These are phyloP conservation scores for Tylopilus balloui DNA, from an alignment of 768 basidiomycete genomes.

Conservation along the genomic window DNA sequence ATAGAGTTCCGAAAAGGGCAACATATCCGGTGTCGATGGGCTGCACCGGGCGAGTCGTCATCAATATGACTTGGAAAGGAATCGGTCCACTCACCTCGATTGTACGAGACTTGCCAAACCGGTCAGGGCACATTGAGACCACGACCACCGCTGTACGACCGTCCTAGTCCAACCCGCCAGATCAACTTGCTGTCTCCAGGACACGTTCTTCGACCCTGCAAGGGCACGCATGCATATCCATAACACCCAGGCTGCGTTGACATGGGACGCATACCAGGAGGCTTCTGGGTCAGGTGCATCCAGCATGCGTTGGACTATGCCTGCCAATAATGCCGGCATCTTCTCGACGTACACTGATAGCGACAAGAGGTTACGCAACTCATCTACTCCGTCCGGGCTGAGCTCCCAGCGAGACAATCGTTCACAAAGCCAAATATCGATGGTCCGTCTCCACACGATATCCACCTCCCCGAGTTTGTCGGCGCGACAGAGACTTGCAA, in stretches of 20 bases:
- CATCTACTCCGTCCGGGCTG: conserved; percentile 40
- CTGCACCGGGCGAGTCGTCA: conserved; percentile 8
- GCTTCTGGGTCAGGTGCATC: conserved; percentile 25
- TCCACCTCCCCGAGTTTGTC: conserved; percentile 56
- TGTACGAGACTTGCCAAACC: conserved; percentile 48
- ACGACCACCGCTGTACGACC: conserved; percentile 50
- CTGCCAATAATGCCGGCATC: conserved; percentile 39
- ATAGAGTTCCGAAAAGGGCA: conserved; percentile 50
- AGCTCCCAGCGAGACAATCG: conserved; percentile 42
- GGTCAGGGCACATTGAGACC: conserved; percentile 51
- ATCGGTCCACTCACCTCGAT: conserved; percentile 37
- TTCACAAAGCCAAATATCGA: conserved; percentile 47
- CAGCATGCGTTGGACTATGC: conserved; percentile 43
- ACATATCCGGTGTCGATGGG: conserved; percentile 15
- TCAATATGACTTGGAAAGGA: neutral
- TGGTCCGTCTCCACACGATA: conserved; percentile 51
- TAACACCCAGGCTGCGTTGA: conserved; percentile 51
- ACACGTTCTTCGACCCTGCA: conserved; percentile 31
- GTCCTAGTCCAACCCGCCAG: conserved; percentile 45
- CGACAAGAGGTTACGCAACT: conserved; percentile 52
- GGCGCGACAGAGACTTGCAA: conserved; percentile 44
- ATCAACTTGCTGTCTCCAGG: conserved; percentile 49
- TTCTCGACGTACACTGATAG: conserved; percentile 50
- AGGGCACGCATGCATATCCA: conserved; percentile 58
- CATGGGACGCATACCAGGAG: conserved; percentile 32